Base-by-base conservation (phyloP, 805 yeast species). In the Candida berthetii region DNA sequence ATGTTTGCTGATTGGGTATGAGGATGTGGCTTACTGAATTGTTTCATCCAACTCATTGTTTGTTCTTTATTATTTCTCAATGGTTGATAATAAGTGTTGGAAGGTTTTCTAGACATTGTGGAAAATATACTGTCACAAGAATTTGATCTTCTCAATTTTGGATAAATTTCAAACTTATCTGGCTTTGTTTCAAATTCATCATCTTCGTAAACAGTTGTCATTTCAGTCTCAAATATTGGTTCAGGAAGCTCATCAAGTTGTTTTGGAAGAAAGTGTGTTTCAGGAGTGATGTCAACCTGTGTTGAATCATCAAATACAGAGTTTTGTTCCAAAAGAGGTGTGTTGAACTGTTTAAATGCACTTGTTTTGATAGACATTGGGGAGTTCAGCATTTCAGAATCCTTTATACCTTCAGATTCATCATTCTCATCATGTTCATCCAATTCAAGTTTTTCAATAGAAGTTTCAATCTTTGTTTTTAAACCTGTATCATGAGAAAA, bases 91-190 rank as follows among this genome's bases (percentile, higher is more conserved):
- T 35, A 3, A 13, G 10, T 2, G 7, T 11, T 18, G 11, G 42
- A 32, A 9, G 55, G 57, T 3, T 48, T 44, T 40, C 54, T 50
- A 1, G 54, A 36, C 13, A 18, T 20, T 2, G 49, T 45, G 8
- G 58, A 52, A 40, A 56, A 56, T 11, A 56, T 51, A 32, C 55
- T 49, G 39, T 56, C 59, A 43, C 56, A 55, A 2, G 61, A 56
- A 37, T 52, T 56, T 11, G 61, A 53, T 46, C 61, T 48, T 42
- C 53, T 53, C 36, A 56, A 46, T 16, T 17, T 31, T 31, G 34
- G 17, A 11, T 27, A 27, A 13, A 27, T 27, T 5, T 27, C 29
- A 27, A 27, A 27, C 8, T 27, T 27, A 13, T 33, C 24, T 2
- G 7, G 17, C 1, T n/a, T 34, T 19, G 25, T 34, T 19, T 34